These are phyloP conservation scores for Hymenoscyphus fructigenus DNA, from an alignment of 2,329 filamentous ascomycete genomes.

Conservation along the genomic window DNA sequence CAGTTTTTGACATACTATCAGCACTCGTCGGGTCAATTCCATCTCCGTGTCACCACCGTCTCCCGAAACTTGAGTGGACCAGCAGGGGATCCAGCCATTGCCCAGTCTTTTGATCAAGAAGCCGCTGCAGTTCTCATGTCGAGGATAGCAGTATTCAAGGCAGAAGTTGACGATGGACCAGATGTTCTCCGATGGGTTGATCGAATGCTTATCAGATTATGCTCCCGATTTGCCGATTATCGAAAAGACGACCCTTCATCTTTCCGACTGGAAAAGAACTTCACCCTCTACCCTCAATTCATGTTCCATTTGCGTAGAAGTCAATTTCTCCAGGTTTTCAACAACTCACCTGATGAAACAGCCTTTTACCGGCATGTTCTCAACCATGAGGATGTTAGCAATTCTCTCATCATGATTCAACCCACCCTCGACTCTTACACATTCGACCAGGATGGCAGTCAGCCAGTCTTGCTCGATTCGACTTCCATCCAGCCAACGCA, in stretches of 20 bases:
- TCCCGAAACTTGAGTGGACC: constrained; percentile 89
- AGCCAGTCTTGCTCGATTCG: constrained; percentile 93
- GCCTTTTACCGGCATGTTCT: constrained; percentile 98
- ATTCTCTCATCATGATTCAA: constrained; percentile 98
- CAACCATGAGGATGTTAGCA: constrained; percentile 95
- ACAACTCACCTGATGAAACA: constrained; percentile 98
- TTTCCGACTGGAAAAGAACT: constrained; percentile 97
- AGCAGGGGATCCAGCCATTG: constrained; percentile 89
- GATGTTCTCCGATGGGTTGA: constrained; percentile 98
- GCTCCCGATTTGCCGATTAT: constrained; percentile 96
- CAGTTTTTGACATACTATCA: constrained; percentile 99
- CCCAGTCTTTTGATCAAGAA: constrained; percentile 97
- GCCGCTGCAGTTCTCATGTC: constrained; percentile 97
- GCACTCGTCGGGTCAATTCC: constrained; percentile 93
- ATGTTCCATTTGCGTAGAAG: constrained; percentile 98
- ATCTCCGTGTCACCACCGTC: constrained; percentile 92
- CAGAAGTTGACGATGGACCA: constrained; percentile 97
- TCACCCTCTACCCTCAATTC: constrained; percentile 97
- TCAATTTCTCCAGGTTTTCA: constrained; percentile 98
- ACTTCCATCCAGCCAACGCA: constrained; percentile 94
- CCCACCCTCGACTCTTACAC: constrained; percentile 96
- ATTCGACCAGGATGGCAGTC: constrained; percentile 89
- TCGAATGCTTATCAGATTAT: constrained; percentile 94
- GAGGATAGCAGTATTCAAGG: constrained; percentile 98
- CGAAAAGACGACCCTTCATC: constrained; percentile 97